Evolutionary conservation across 257 asterid species (phyloP), one percentile per base, ranked within the genome.

Genomic region (Nicotiana obtusifolia): DNA sequence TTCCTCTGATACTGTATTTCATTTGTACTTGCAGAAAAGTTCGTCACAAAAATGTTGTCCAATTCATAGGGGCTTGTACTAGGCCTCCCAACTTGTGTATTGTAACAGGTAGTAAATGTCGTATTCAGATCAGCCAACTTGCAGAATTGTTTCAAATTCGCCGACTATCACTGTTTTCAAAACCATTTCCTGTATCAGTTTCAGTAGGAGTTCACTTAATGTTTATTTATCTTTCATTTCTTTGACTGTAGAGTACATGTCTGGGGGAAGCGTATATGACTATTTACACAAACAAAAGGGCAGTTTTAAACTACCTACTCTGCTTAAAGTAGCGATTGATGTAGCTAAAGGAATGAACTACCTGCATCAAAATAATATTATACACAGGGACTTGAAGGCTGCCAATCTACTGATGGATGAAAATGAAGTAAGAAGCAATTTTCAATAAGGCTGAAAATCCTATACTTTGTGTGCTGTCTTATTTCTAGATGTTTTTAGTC

Each of bases 321-420:
- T 96, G 83, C 91, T 94, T 81, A 96, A 91, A 91, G 98, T 96
- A 80, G 98, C 97, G 33, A 89, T 93, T 85, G 99, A 96, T 89
- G 90, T 96, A 83, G 89, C 99, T 4, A 96, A 92, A 91, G 99
- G 99, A 81, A 96, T 96, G 99, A 91, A 89, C 86, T 96, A 96
- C 84, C 92, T 96, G 91, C 99, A 96, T 85, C 98, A 96, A 90
- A 96, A 94, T 87, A 96, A 96, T 82, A 96, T 96, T 78, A 90
- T 96, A 85, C 99, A 96, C 86, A 89, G 99, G 87, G 99, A 96
- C 86, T 86, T 96, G 90, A 96, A 96, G 92, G 97, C 98, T 77
- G 99, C 99, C 59, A 96, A 96, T 88, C 94, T 96, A 86, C 88
- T 96, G 84, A 85, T 95, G 99, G 98, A 95, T 87, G 99, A 95